Evolutionary conservation across 2,329 filamentous ascomycete species (phyloP).

Genomic region (Pyrenophora seminiperda): DNA sequence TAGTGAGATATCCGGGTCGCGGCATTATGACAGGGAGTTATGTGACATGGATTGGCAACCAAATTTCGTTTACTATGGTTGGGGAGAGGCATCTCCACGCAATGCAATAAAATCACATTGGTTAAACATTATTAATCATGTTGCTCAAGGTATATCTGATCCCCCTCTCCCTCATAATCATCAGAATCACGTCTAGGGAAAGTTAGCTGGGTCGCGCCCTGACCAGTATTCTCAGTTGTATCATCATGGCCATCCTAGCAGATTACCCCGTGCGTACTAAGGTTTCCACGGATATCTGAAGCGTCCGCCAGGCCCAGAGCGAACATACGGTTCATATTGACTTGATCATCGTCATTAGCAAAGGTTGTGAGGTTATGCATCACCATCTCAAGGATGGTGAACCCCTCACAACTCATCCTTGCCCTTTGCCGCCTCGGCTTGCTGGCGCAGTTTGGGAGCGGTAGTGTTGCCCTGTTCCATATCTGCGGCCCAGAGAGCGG

Average conservation of each 20-base stretch:
- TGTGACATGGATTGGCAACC: too few relatives aligned
- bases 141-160: too few relatives aligned
- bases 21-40: too few relatives aligned
- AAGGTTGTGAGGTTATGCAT: constrained; percentile 1
- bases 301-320: constrained; percentile 15
- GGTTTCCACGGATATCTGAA: constrained; percentile 46
- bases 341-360: constrained; percentile 18
- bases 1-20: too few relatives aligned
- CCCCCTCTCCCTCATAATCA: background rate
- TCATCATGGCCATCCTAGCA: constrained; percentile 36
- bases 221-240: background rate
- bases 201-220: background rate
- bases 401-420: constrained; percentile 43
- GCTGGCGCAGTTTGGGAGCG: constrained; percentile 44
- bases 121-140: background rate
- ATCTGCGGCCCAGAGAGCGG: constrained; percentile 92
- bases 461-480: constrained; percentile 61
- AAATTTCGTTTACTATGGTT: too few relatives aligned
- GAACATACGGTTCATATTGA: constrained; percentile 12
- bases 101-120: too few relatives aligned
- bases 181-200: background rate
- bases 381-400: background rate
- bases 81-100: too few relatives aligned
- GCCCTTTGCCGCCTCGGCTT: constrained; percentile 40
- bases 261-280: constrained; percentile 40